Base-by-base conservation (phyloP, 345 rosid genomes). In the Hypericum perforatum region DNA sequence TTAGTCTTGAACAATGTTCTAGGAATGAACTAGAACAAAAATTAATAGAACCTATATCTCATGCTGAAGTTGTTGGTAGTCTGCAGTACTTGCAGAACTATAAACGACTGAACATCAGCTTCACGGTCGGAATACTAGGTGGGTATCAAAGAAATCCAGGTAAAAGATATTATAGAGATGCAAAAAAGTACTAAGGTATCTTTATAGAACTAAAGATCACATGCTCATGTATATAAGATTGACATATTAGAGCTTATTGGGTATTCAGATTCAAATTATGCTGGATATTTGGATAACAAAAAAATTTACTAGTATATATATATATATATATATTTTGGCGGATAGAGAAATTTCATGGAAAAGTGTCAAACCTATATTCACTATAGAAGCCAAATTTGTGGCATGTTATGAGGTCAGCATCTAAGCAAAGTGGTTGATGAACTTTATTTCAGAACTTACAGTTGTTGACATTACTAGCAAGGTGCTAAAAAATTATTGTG, bases 141-240 rank as follows among this genome's bases (percentile, higher is more conserved):
- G 2, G 48, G 6, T 44, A 44, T 11, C 48, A 44, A 44, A 9
- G 2, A 1, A 44, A 44, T 44, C 48, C 13, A n/a, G 12, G 10
- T 10, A 9, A 10, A 2, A 2, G 2, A 9, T 7, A 44, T 44
- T 44, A 7, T 6, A 44, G 12, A 44, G 48, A 6, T 44, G 48
- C 11, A 44, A 22, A 15, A 44, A 44, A 11, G 48, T 44, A 10
- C 11, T 44, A n/a, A 44, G 48, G 12, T 44, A 44, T 15, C 13
- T 44, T n/a, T 7, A 44, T 6, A 7, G 48, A 1, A 44, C 48
- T 1, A 44, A 11, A n/a, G n/a, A 44, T 5, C 13, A 49, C 32
- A 49, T 49, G 53, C 53, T 49, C 53, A 49, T 37, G 12, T 49
- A 49, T 49, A 12, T 5, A 49, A 49, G 53, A 15, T 5, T 49